Evolutionary conservation across 331 rosid genomes (phyloP).

Genomic region (Malus hybrid): DNA sequence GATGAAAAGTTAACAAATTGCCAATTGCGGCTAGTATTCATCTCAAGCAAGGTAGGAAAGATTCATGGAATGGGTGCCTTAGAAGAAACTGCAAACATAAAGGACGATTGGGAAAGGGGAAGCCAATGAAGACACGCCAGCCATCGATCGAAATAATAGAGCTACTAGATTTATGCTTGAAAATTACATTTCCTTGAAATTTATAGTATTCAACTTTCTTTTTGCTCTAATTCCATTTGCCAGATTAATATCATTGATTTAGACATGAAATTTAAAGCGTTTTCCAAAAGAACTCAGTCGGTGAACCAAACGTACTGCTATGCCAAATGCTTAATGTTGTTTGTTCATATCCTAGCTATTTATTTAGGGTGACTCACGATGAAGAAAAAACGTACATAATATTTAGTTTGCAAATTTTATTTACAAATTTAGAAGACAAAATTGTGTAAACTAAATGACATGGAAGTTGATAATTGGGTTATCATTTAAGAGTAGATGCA

Average conservation of each 20-base stretch:
- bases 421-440: too few relatives aligned
- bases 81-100: constrained; percentile 22
- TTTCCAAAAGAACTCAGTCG: too few relatives aligned
- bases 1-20: neutral
- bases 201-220: neutral
- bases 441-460: too few relatives aligned
- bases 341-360: too few relatives aligned
- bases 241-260: neutral
- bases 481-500: too few relatives aligned
- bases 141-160: neutral
- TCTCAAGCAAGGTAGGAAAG: neutral
- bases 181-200: neutral
- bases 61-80: constrained; percentile 39
- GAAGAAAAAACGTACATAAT: too few relatives aligned
- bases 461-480: too few relatives aligned
- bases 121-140: neutral
- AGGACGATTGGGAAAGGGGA: constrained; percentile 10
- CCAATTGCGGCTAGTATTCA: neutral
- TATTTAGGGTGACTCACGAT: too few relatives aligned
- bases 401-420: too few relatives aligned
- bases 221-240: neutral
- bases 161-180: neutral
- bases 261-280: neutral
- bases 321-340: too few relatives aligned
- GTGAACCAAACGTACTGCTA: too few relatives aligned